Evolutionary conservation across 139 green algal genomes (phyloP), one percentile per base, ranked within the genome.

Genomic region (Chlorella sp.): DNA sequence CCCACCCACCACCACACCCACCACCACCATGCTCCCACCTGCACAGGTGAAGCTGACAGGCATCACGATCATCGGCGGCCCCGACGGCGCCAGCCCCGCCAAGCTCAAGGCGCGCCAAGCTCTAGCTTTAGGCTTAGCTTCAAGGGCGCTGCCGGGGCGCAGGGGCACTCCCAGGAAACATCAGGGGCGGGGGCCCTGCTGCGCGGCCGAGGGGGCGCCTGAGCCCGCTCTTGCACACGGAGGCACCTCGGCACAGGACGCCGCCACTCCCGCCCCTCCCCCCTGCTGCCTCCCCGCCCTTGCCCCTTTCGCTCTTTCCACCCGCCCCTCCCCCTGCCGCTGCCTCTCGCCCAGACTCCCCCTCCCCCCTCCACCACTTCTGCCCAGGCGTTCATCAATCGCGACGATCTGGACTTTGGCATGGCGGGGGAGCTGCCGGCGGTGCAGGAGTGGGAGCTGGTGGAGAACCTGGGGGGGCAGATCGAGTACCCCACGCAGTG

Each of bases 11-110:
- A n/a, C n/a, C n/a, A n/a, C n/a, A n/a, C n/a, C n/a, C n/a, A n/a
- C n/a, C n/a, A n/a, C n/a, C n/a, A n/a, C n/a, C n/a, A n/a, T n/a
- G n/a, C n/a, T n/a, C n/a, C n/a, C n/a, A n/a, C n/a, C n/a, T n/a
- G n/a, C n/a, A n/a, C n/a, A n/a, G n/a, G n/a, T n/a, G 1, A 96
- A 95, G 76, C 79, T 98, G 21, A 95, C 94, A 66, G 92, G 84
- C 11, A 90, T 97, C 67, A 86, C 69, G 42, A 66, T 97, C 35
- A 90, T 97, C 25, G 88, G 88, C 5, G 82, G 60, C 5, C 41
- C 23, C 15, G 74, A 85, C 19, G 80, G 68, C 31, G 55, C 33
- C 5, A 53, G 36, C 12, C 92, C 91, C 6, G 40, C 62, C n/a
- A 90, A 90, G 45, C 77, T 95, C 64, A 82, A 84, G 46, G 84